Base-by-base conservation (phyloP, 495 filamentous ascomycete genomes). In the Paragyromitra xinjiangensis region DNA sequence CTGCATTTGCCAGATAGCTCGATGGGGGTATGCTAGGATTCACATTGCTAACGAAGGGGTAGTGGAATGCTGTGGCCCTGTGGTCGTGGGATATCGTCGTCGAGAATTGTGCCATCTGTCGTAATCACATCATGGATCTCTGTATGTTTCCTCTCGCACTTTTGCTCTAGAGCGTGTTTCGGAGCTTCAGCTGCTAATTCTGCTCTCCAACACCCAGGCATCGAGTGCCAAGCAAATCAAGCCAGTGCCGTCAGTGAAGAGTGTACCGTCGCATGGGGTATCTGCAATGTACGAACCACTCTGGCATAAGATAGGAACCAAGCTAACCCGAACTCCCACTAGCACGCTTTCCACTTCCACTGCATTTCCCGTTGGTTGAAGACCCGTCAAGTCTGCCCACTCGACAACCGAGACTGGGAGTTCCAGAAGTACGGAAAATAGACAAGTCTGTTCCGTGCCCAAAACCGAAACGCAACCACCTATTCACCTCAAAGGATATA, bases 21-120 rank as follows among this genome's bases (percentile, higher is more conserved):
- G 50, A 22, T 16, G 26, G 14, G 5, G 56, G 14, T n/a, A 26
- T 59, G 14, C 24, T 48, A 48, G 44, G 0, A 5, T 11, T 56
- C 44, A 9, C 44, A 9, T 7, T 69, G 11, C 67, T 69, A 22
- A 69, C 74, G 81, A 76, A 82, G 76, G 72, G 81, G 81, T 80
- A 98, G 94, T 99, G 95, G 95, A 98, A 98, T 79, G 95, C 96
- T 0, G 95, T 99, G n/a, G 93, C 95, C 44, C 87, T 99, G 2
- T 99, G 95, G 95, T 96, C 95, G 1, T 99, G 95, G 95, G 95
- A 99, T 84, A 99, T 99, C 66, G 95, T 99, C 12, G 95, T 99
- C 65, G 95, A 99, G 86, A 99, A 99, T 87, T 99, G 95, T 84
- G 95, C 95, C 73, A 99, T 99, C 82, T 99, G 95, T 86, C 90